phyloP scores from a whole-genome alignment of 768 basidiomycete species.

The Rhizopogon salebrosus region DNA sequence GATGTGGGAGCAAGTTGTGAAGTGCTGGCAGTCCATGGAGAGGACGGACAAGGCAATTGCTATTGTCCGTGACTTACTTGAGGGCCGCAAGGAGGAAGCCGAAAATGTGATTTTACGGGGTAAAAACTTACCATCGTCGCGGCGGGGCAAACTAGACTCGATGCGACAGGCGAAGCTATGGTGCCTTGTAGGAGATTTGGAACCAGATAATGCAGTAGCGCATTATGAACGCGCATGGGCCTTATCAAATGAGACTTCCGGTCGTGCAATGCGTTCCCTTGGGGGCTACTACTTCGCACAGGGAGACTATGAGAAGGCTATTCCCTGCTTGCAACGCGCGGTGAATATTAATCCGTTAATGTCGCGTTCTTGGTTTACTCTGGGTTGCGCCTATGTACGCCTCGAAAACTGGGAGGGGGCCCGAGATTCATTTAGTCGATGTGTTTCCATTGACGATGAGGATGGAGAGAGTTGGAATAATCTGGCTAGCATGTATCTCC shows the following conservation, averaged over 20 bases:
- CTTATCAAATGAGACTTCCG: conserved; percentile 74
- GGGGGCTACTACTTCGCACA: conserved; percentile 78
- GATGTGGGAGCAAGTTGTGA: conserved; percentile 98
- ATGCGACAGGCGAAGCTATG: conserved; percentile 86
- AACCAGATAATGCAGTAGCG: conserved; percentile 58
- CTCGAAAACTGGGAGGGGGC: conserved; percentile 81
- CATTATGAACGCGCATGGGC: conserved; percentile 86
- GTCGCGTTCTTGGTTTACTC: conserved; percentile 89
- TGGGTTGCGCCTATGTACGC: conserved; percentile 90
- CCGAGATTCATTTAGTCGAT: conserved; percentile 76
- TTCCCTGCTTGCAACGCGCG: conserved; percentile 64
- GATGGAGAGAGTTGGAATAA: conserved; percentile 99
- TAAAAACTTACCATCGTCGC: conserved; percentile 41
- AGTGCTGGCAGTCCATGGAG: conserved; percentile 82
- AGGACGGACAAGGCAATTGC: conserved; percentile 68
- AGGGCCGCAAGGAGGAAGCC: conserved; percentile 79
- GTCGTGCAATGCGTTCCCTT: conserved; percentile 86
- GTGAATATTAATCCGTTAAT: conserved; percentile 86
- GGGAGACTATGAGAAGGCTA: conserved; percentile 57
- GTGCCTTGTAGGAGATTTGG: conserved; percentile 93
- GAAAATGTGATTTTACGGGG: conserved; percentile 63
- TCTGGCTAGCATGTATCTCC: conserved; percentile 89
- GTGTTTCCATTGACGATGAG: conserved; percentile 90
- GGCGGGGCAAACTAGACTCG: conserved; percentile 47
- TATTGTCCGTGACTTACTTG: conserved; percentile 82